Evolutionary conservation across 2,329 filamentous ascomycete species (phyloP).

Genomic region (Verticillium longisporum): DNA sequence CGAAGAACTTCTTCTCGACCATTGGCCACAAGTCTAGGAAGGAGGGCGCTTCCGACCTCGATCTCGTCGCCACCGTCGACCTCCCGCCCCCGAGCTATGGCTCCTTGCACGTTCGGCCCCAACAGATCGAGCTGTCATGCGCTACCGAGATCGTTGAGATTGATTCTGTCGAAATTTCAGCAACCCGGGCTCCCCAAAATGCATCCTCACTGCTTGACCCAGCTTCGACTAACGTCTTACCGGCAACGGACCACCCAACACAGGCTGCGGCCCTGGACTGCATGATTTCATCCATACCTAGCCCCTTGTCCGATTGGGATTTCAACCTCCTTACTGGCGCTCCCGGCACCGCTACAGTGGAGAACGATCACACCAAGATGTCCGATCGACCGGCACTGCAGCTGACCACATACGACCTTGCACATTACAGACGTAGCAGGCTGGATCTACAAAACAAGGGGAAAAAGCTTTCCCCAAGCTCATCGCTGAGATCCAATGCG

Average conservation of each 20-base stretch:
- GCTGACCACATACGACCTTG: conserved; percentile 28
- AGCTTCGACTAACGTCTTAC: background rate
- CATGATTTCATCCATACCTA: conserved; percentile 3
- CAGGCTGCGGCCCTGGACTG: background rate
- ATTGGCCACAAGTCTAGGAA: conserved; percentile 41
- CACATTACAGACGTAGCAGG: conserved; percentile 18
- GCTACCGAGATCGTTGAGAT: conserved; percentile 46
- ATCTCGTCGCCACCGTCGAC: conserved; percentile 20
- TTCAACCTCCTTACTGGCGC: background rate
- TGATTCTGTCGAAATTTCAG: conserved; percentile 36
- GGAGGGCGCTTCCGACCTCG: conserved; percentile 18
- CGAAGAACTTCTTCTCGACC: conserved; percentile 46
- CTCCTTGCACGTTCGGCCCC: conserved; percentile 26
- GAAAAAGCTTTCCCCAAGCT: conserved; percentile 38
- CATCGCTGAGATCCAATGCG: conserved; percentile 39
- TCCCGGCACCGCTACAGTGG: conserved; percentile 7
- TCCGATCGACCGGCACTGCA: conserved; percentile 29
- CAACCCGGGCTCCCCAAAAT: background rate
- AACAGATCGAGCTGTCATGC: conserved; percentile 37
- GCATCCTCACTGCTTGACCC: background rate
- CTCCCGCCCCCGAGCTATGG: conserved; percentile 41
- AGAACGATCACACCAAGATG: conserved; percentile 9
- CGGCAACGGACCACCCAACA: background rate
- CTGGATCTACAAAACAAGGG: conserved; percentile 18
- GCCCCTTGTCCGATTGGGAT: conserved; percentile 7